Conservation (phyloP, 2,329 filamentous ascomycete species). For the Diplodia intermedia region DNA sequence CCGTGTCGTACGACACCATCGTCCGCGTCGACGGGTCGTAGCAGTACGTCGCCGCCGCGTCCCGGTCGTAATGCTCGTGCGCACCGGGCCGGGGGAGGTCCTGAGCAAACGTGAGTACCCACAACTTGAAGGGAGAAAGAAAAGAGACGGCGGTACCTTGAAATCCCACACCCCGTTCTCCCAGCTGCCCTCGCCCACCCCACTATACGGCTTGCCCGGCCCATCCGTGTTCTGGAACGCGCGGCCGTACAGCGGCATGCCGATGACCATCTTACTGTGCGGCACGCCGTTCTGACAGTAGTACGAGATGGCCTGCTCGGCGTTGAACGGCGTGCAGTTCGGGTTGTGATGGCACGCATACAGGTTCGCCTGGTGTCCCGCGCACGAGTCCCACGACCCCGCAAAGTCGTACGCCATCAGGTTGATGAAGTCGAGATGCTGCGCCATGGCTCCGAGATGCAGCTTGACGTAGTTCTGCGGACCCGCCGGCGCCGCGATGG, state of each 20-base stretch:
- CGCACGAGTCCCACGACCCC: constrained; percentile 75
- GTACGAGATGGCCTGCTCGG: constrained; percentile 70
- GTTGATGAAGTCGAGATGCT: constrained; percentile 58
- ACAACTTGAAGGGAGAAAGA: not conserved
- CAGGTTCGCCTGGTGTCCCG: constrained; percentile 84
- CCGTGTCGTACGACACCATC: constrained; percentile 79
- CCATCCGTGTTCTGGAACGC: constrained; percentile 82
- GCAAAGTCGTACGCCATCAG: constrained; percentile 64
- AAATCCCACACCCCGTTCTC: constrained; percentile 88
- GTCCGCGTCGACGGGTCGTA: constrained; percentile 69
- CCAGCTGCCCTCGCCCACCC: constrained; percentile 81
- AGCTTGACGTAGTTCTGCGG: constrained; percentile 53
- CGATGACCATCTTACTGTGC: constrained; percentile 78
- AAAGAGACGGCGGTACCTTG: constrained; percentile 59
- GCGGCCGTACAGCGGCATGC: constrained; percentile 91
- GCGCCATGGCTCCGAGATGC: constrained; percentile 51
- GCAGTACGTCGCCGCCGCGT: constrained; percentile 75
- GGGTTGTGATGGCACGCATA: constrained; percentile 66
- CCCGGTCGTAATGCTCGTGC: constrained; percentile 67
- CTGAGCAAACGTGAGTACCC: constrained; percentile 37
- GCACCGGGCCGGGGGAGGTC: constrained; percentile 74
- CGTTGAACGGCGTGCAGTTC: constrained; percentile 77
- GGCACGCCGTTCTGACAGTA: constrained; percentile 70
- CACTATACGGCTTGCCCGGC: constrained; percentile 70
- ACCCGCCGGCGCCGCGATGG: constrained; percentile 54